Evolutionary conservation across 768 basidiomycete genomes (phyloP), one percentile per base, ranked within the genome.

Genomic region (Tephrocybe sp.): DNA sequence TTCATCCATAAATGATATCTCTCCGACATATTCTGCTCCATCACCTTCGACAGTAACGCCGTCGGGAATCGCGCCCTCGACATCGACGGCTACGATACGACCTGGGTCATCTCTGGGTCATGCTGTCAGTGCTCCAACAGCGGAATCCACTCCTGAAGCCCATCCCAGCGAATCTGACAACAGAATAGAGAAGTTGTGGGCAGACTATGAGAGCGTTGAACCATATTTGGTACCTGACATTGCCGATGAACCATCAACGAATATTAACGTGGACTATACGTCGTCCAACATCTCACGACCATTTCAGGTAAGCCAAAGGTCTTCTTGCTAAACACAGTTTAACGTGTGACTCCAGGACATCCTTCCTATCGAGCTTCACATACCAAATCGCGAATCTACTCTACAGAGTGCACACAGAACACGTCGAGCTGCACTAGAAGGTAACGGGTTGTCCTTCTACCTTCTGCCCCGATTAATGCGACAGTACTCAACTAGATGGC

Each of bases 151-250:
- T 9, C 53, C 53, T 13, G 74, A 77, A 27, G 65, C 73, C 9
- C 64, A 86, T n/a, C 86, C 88, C 0, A 86, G 77, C 52, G 91
- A 93, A 56, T 89, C 89, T n/a, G 92, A 96, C 62, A 80, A 86
- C 49, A 74, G 87, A 59, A 74, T 97, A 63, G 90, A 93, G 61
- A 75, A 86, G 43, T 74, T 97, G 8, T 91, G 92, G 89, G 80
- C 78, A 2, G 93, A 97, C 58, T 97, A 92, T 66, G 86, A 88
- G 49, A 85, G 85, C 54, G 74, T 91, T 37, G 88, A 88, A 60
- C 83, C 87, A 0, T 85, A 87, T 57, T 76, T 91, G 26, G 58
- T 73, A 13, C 69, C 75, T 9, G 82, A 84, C 21, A 56, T 57
- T 0, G 56, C 60, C 0, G 77, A 84, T 27, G 72, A 73, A 34